Evolutionary conservation across 2,329 filamentous ascomycete species (phyloP).

Genomic region (Drechslera avenae): DNA sequence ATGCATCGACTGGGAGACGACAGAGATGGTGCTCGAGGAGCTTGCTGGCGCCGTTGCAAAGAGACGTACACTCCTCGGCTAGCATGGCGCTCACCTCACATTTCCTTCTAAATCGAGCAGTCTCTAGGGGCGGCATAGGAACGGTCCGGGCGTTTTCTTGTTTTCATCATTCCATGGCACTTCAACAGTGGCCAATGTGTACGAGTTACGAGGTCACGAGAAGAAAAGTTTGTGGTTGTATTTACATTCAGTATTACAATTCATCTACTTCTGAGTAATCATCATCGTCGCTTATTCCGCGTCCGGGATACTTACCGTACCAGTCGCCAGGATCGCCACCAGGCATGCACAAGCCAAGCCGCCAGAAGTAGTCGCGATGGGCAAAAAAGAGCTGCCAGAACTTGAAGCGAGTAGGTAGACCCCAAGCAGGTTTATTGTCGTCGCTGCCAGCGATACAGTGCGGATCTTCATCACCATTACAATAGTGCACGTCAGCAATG

Average conservation of each 20-base stretch:
- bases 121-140: slow-evolving; percentile 7
- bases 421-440: slow-evolving; percentile 32
- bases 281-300: slow-evolving; percentile 19
- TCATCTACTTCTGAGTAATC: slow-evolving; percentile 25
- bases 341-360: slow-evolving; percentile 86
- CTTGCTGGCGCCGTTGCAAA: slow-evolving; percentile 81
- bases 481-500: slow-evolving; percentile 70
- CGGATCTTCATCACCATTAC: slow-evolving; percentile 72
- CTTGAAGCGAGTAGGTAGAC: slow-evolving; percentile 64
- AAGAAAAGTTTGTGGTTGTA: not conserved
- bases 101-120: not conserved
- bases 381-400: slow-evolving; percentile 94
- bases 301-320: slow-evolving; percentile 55
- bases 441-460: slow-evolving; percentile 70
- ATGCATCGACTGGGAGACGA: slow-evolving; percentile 94
- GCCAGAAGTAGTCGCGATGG: slow-evolving; percentile 96
- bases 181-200: not conserved
- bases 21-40: slow-evolving; percentile 74
- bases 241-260: slow-evolving; percentile 13
- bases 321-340: slow-evolving; percentile 74
- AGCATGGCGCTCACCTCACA: slow-evolving; percentile 36
- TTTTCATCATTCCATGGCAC: not conserved
- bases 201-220: slow-evolving; percentile 2
- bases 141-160: slow-evolving; percentile 8
- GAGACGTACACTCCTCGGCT: slow-evolving; percentile 61